Evolutionary conservation across 768 basidiomycete species (phyloP).

Genomic region (Brasilioporus rufonigricans): DNA sequence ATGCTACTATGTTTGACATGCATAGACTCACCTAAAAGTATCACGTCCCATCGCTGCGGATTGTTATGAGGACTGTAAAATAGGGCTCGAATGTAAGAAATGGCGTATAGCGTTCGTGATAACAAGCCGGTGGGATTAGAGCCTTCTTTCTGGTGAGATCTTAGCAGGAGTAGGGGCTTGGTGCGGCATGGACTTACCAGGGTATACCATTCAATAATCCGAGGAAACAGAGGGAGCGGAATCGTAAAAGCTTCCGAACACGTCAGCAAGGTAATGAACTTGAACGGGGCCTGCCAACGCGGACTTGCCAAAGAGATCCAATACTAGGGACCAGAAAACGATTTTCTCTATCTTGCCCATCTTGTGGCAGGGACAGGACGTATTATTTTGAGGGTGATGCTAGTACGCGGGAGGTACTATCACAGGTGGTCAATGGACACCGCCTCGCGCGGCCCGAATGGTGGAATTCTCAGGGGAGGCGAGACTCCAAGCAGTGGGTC

Average conservation of each 20-base stretch:
- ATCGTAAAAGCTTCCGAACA: slow-evolving; percentile 76
- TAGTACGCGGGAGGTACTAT: not conserved
- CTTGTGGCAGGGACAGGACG: not conserved
- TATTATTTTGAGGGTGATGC: not conserved
- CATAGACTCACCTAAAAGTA: slow-evolving; percentile 70
- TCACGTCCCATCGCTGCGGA: slow-evolving; percentile 87
- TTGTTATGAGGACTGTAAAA: slow-evolving; percentile 60
- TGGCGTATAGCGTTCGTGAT: slow-evolving; percentile 62
- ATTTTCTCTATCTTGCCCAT: slow-evolving; percentile 75
- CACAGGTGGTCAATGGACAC: too few species aligned
- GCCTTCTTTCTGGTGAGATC: slow-evolving; percentile 57
- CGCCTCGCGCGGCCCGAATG: too few species aligned
- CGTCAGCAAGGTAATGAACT: slow-evolving; percentile 14
- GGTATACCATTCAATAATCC: slow-evolving; percentile 93
- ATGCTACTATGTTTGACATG: not conserved
- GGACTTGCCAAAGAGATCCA: slow-evolving; percentile 75
- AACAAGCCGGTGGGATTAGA: slow-evolving; percentile 70
- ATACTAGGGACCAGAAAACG: slow-evolving; percentile 86
- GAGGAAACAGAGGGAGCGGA: slow-evolving; percentile 95
- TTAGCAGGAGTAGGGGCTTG: not conserved
- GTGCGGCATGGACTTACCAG: slow-evolving; percentile 41
- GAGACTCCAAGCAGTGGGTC: too few species aligned
- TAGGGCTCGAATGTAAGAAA: slow-evolving; percentile 62
- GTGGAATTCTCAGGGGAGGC: too few species aligned
- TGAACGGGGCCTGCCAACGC: not conserved